Conservation (phyloP, 2,329 filamentous ascomycete species). For the Knoxdaviesia capensis region DNA sequence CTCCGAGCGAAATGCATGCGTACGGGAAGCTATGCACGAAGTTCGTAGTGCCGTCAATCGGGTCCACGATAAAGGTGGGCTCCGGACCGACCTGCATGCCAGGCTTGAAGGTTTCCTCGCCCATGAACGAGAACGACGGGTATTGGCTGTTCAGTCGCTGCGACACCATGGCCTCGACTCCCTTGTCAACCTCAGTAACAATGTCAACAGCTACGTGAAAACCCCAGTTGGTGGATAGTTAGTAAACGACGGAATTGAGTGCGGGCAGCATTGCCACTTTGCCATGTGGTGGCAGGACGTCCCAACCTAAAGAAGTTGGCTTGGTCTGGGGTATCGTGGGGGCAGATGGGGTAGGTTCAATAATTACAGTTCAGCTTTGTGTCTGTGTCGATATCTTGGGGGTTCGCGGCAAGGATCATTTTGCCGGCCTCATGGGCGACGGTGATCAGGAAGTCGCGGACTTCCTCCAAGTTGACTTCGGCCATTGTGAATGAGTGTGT, state of each 20-base stretch:
- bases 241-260: background rate
- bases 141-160: constrained; percentile 28
- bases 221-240: background rate
- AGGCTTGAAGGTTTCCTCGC: constrained; percentile 57
- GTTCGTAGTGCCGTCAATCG: constrained; percentile 68
- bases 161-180: constrained; percentile 42
- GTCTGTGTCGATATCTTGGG: constrained; percentile 31
- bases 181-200: constrained; percentile 47
- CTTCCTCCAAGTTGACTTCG: constrained; percentile 35
- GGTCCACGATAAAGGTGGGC: constrained; percentile 65
- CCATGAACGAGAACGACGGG: constrained; percentile 43
- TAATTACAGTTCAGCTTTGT: constrained; percentile 44
- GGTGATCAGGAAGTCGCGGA: constrained; percentile 38
- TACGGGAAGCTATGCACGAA: constrained; percentile 59
- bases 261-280: too few relatives aligned
- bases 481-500: constrained; percentile 20
- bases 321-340: too few relatives aligned
- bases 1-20: constrained; percentile 58
- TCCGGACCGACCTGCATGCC: constrained; percentile 39
- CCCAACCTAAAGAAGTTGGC: too few relatives aligned
- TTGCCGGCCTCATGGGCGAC: constrained; percentile 43
- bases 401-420: constrained; percentile 43
- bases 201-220: constrained; percentile 37
- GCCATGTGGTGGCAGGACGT: too few relatives aligned
- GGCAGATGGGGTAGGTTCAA: too few relatives aligned